Conservation (phyloP, 2,329 filamentous ascomycete species). For the Arthrobotrys megalospora region DNA sequence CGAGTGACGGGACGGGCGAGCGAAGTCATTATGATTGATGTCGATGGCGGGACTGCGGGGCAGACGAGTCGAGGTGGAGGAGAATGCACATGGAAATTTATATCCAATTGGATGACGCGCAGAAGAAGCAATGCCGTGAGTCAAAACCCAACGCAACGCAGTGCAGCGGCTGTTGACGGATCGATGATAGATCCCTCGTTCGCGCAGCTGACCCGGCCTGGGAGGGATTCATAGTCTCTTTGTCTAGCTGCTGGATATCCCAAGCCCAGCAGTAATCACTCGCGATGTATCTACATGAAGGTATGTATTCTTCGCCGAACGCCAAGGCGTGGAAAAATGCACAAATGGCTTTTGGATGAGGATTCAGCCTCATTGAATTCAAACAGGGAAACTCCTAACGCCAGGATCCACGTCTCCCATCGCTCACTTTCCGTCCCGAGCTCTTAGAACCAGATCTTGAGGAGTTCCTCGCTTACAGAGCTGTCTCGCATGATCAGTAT, state of each 20-base stretch:
- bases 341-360: conserved; percentile 15
- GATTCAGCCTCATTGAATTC: conserved; percentile 12
- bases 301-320: conserved; percentile 1
- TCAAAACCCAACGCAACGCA: conserved; percentile 37
- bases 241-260: no score
- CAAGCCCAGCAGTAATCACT: background rate
- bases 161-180: background rate
- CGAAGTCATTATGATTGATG: conserved; percentile 33
- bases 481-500: conserved; percentile 9
- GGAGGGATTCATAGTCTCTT: background rate
- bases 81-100: conserved; percentile 21
- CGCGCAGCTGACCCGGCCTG: background rate
- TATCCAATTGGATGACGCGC: conserved; percentile 32
- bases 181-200: background rate
- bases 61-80: conserved; percentile 7
- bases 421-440: background rate
- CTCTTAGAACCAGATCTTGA: conserved; percentile 56
- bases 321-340: conserved; percentile 11
- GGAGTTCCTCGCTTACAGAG: conserved; percentile 53
- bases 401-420: background rate
- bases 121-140: conserved; percentile 12
- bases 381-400: conserved; percentile 33
- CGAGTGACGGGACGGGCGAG: conserved; percentile 32
- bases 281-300: background rate
- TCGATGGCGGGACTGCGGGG: background rate